Percentiles rank a stretch among this genome's conserved stretches.
Conservation (phyloP, 148 eudicot species). For the Rhododendron griersonianum region DNA sequence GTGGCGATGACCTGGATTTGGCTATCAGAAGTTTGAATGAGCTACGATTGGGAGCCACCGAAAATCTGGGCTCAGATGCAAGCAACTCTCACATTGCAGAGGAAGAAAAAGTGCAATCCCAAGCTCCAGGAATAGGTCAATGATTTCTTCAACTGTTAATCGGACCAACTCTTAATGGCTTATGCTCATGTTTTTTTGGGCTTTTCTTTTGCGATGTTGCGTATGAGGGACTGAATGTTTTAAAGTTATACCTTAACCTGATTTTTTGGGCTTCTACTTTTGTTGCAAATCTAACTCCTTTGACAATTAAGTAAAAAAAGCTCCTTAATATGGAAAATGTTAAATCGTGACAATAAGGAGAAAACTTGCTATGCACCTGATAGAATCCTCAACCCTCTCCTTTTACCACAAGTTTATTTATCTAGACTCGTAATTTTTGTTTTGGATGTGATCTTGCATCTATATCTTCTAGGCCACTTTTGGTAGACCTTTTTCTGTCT, state of each 20-base stretch:
- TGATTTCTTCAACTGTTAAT: neutral
- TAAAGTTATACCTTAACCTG: neutral
- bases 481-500: neutral
- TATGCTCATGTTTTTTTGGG: neutral
- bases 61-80: conserved; percentile 23
- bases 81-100: conserved; percentile 27
- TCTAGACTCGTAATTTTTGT: neutral
- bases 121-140: conserved; percentile 22
- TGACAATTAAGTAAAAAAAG: neutral
- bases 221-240: too few species aligned
- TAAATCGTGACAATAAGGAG: neutral
- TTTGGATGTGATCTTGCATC: neutral
- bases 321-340: neutral
- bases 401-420: neutral
- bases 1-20: conserved; percentile 71
- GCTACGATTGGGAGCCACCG: conserved; percentile 54
- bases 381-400: neutral
- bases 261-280: neutral
- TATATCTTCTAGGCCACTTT: neutral
- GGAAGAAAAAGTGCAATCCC: conserved; percentile 26
- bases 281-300: neutral
- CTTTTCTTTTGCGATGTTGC: neutral
- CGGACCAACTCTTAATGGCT: neutral
- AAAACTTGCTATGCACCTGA: neutral
- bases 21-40: conserved; percentile 74